phyloP scores from a whole-genome alignment of 257 asterid species.

The Fraxinus americana region DNA sequence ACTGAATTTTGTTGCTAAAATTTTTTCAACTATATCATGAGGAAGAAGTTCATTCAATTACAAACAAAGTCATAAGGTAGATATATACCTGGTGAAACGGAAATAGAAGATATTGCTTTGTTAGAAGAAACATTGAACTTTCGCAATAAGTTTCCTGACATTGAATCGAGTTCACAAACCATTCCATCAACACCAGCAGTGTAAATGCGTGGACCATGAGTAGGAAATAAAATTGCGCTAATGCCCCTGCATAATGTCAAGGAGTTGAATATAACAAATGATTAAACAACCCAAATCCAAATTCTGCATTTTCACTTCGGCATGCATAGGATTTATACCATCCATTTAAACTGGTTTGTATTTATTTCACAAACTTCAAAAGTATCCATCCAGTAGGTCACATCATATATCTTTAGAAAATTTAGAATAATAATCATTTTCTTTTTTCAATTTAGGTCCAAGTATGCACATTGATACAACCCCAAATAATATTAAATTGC shows the following conservation, averaged over 20 bases:
- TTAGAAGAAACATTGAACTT: too few relatives aligned
- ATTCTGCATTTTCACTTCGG: constrained; percentile 9
- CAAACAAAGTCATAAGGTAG: too few relatives aligned
- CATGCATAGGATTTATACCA: not conserved
- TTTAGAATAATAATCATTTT: constrained; percentile 2
- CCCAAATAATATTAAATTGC: not conserved
- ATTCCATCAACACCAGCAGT: constrained; percentile 47
- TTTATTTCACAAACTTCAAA: constrained; percentile 4
- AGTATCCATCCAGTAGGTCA: not conserved
- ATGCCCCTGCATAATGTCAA: constrained; percentile 67
- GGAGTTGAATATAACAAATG: constrained; percentile 12
- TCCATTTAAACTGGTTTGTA: not conserved
- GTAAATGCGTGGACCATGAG: constrained; percentile 63
- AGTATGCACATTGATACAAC: not conserved
- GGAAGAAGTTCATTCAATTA: too few relatives aligned
- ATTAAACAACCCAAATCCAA: constrained; percentile 18
- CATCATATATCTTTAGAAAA: constrained; percentile 1
- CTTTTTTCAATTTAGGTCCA: not conserved
- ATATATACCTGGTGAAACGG: too few relatives aligned
- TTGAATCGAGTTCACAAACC: too few relatives aligned
- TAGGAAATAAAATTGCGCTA: constrained; percentile 64
- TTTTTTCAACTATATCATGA: not conserved
- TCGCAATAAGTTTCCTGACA: too few relatives aligned
- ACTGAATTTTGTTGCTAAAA: not conserved
- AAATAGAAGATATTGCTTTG: too few relatives aligned